Conservation (phyloP, 2,329 filamentous ascomycete genomes). For the Stachybotrys elegans region DNA sequence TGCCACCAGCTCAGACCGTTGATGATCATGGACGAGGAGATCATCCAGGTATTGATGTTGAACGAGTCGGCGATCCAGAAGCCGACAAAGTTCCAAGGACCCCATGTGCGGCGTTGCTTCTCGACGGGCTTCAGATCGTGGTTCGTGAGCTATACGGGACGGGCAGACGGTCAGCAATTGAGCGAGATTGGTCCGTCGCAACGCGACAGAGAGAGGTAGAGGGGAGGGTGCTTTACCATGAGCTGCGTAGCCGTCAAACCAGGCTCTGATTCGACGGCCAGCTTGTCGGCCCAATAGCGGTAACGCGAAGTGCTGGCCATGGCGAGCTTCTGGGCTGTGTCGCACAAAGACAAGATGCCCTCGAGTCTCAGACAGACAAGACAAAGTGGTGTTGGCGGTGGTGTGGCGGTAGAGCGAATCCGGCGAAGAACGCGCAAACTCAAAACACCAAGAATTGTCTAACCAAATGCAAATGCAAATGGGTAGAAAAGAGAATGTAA, state of each 20-base stretch:
- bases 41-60: constrained; percentile 95
- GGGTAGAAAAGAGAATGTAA: too few relatives aligned
- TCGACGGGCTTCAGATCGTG: constrained; percentile 79
- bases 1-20: constrained; percentile 86
- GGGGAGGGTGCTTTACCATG: constrained; percentile 49
- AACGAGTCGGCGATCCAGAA: constrained; percentile 85
- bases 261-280: constrained; percentile 70
- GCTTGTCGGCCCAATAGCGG: constrained; percentile 46
- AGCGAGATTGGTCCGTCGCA: too few relatives aligned
- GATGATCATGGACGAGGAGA: constrained; percentile 76
- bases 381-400: too few relatives aligned
- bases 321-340: too few relatives aligned
- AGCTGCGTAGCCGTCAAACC: constrained; percentile 74
- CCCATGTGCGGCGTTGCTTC: constrained; percentile 75
- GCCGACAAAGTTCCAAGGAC: constrained; percentile 79
- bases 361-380: too few relatives aligned
- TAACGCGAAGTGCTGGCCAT: constrained; percentile 30
- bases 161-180: too few relatives aligned
- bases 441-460: too few relatives aligned
- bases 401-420: too few relatives aligned
- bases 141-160: constrained; percentile 71
- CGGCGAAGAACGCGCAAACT: too few relatives aligned
- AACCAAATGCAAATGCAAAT: too few relatives aligned
- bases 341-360: too few relatives aligned
- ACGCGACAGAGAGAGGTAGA: too few relatives aligned